Evolutionary conservation across 2,329 filamentous ascomycete species (phyloP), one percentile per base, ranked within the genome.

Genomic region (Dothiorella sarmentorum): DNA sequence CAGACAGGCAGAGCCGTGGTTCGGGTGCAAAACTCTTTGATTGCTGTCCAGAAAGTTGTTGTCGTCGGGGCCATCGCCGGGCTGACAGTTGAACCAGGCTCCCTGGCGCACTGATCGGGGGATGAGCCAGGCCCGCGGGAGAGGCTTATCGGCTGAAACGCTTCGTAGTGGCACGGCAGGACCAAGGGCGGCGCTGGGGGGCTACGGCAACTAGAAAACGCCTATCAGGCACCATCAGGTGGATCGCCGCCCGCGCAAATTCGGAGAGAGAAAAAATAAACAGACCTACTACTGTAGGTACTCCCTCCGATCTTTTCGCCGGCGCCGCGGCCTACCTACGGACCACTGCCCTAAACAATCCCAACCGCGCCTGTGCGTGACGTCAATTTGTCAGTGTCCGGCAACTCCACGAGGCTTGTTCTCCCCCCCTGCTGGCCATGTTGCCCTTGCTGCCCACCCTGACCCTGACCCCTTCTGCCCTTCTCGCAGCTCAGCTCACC

Each of bases 71-170:
- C n/a, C n/a, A n/a, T n/a, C n/a, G n/a, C n/a, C n/a, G n/a, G n/a
- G n/a, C n/a, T n/a, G n/a, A 4, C 17, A 22, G 38, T 10, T 9
- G 7, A n/a, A 22, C 17, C 29, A 20, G 45, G 27, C n/a, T 33
- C 47, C 47, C 47, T 52, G 33, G 33, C 33, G 47, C 47, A 38
- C 47, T 13, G 47, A 13, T 52, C 33, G 47, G 47, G 47, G 47
- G 49, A 4, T 20, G 33, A 53, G 49, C 49, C 49, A 53, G 49
- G 49, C 33, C 13, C 33, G 49, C 49, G 49, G 35, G 49, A 53
- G 49, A 53, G 49, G 49, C 49, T 53, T 56, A 56, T 45, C 52
- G 51, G 49, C 33, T 42, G 49, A 53, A 53, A 53, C 49, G 49
- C 49, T 53, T 53, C 24, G 49, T 53, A 33, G 49, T 53, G 24